Conservation (phyloP, 1,284 basidiomycete genomes). For the Erythrobasidium hasegawianum region DNA sequence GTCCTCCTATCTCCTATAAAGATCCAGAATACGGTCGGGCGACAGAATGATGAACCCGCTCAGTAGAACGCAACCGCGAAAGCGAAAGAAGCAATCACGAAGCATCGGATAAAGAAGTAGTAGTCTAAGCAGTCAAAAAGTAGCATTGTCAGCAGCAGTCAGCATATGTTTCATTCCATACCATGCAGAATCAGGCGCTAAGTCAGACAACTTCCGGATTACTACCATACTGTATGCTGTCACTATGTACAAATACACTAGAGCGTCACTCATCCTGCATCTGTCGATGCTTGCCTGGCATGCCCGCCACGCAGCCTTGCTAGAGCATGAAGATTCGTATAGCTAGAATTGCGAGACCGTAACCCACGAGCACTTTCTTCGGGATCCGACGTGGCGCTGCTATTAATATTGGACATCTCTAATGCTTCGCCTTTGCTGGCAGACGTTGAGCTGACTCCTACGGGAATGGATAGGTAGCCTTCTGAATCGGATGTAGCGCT, state of each 20-base stretch:
- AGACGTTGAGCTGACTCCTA: constrained; percentile 27
- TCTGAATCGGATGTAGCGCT: constrained; percentile 19
- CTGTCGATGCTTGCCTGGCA: constrained; percentile 21
- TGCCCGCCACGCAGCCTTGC: constrained; percentile 25
- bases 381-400: background rate
- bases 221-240: no score
- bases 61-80: no score
- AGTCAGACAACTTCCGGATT: no score
- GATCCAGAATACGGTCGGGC: no score
- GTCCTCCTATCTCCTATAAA: no score
- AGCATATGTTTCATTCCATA: background rate
- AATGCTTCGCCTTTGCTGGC: background rate
- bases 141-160: no score
- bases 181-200: no score
- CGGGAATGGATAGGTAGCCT: constrained; percentile 22
- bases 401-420: background rate
- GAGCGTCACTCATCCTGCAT: background rate
- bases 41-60: no score
- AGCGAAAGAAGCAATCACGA: no score
- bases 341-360: constrained; percentile 25
- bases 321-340: constrained; percentile 24
- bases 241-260: no score
- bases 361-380: constrained; percentile 15
- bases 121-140: no score
- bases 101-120: no score